phyloP scores from a whole-genome alignment of 192 early-diverging fungal genomes.

The Pilaira anomala region DNA sequence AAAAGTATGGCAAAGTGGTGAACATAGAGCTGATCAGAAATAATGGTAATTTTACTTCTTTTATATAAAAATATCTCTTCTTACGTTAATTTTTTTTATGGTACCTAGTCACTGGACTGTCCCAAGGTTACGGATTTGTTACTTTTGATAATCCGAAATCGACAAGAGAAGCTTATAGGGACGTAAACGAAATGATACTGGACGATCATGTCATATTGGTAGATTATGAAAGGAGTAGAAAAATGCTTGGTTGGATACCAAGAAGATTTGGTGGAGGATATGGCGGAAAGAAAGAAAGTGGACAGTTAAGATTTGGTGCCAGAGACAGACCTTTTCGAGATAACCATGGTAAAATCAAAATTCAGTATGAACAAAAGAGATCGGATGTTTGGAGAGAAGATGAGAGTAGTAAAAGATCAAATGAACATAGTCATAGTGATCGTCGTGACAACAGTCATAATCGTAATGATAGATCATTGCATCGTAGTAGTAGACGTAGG shows the following conservation, averaged over 20 bases:
- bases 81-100: not conserved
- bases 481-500: no score
- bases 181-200: conserved; percentile 21
- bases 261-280: conserved; percentile 43
- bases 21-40: conserved; percentile 27
- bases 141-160: conserved; percentile 25
- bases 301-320: conserved; percentile 41
- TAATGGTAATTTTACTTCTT: conserved; percentile 17
- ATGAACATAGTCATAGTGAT: no score
- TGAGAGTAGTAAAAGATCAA: not conserved
- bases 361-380: not conserved
- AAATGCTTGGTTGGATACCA: conserved; percentile 42
- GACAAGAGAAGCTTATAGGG: conserved; percentile 32
- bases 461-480: no score
- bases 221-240: conserved; percentile 38
- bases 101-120: conserved; percentile 32
- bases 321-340: conserved; percentile 37
- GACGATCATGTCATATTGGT: conserved; percentile 36
- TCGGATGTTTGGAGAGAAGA: conserved; percentile 8
- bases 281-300: conserved; percentile 42
- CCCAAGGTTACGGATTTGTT: conserved; percentile 41
- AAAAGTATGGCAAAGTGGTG: conserved; percentile 26
- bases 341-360: not conserved
- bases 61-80: no score
- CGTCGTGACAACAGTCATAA: no score